Base-by-base conservation (phyloP, 495 filamentous ascomycete species). In the Penicillium simplicissimum region DNA sequence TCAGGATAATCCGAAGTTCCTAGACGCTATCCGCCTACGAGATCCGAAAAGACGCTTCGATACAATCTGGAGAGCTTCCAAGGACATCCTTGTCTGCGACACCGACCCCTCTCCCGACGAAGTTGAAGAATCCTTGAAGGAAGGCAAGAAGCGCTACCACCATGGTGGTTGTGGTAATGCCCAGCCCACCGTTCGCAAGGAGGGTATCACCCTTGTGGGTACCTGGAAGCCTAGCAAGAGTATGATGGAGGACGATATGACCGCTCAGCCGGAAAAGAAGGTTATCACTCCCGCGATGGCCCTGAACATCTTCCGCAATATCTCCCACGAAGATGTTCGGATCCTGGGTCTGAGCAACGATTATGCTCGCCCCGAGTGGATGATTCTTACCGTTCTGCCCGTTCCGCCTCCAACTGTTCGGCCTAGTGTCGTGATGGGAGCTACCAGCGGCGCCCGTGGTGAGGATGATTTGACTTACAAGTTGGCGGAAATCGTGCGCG, bases 391-490 rank as follows among this genome's bases (percentile, higher is more conserved):
- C 0, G 92, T 97, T 47, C 82, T 98, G 17, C 93, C 96, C 7
- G 95, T 99, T 4, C 95, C 95, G 0, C 95, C 95, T 3, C 95
- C 95, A 14, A 92, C 95, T 2, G 95, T 99, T 42, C 90, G 95
- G 31, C 95, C 95, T 0, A 96, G 92, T 79, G 96, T 99, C 65
- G 91, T 75, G 91, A 97, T 76, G 94, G 94, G 58, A 92, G 90
- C 69, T 49, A 86, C 84, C 38, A 88, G 90, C 65, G 95, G 94
- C 60, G 83, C 91, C 75, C 88, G 95, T 49, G 93, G 94, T 69
- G 95, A 99, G 74, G 95, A 99, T 72, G 95, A 99, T 82, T 81
- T 99, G 82, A 99, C 95, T 0, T 98, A 96, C 81, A 99, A 99
- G 75, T 80, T 99, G 48, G 92, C 93, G 63, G 95, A 99, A 76